Evolutionary conservation across 2,329 filamentous ascomycete species (phyloP).

Genomic region (Phialophora verrucosa): DNA sequence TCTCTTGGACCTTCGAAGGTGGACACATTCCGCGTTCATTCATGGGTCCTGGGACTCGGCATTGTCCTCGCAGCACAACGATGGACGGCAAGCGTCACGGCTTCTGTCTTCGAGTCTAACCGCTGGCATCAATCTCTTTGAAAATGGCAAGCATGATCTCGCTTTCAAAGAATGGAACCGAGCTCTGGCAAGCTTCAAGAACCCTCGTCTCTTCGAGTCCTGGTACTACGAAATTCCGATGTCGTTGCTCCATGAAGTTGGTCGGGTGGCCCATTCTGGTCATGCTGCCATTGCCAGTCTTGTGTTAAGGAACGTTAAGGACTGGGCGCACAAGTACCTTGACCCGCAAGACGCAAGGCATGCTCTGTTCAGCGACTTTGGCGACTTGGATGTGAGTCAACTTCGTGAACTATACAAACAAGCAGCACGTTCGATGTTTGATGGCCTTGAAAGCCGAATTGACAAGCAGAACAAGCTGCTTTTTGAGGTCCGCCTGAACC

Average conservation of each 20-base stretch:
- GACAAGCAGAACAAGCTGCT: constrained; percentile 31
- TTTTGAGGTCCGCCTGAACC: constrained; percentile 33
- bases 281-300: constrained; percentile 22
- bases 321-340: constrained; percentile 28
- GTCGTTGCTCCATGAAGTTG: constrained; percentile 33
- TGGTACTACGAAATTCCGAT: constrained; percentile 37
- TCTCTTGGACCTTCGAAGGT: constrained; percentile 28
- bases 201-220: constrained; percentile 30
- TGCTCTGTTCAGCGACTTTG: constrained; percentile 30
- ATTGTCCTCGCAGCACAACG: constrained; percentile 23
- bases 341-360: constrained; percentile 27
- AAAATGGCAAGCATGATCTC: constrained; percentile 25
- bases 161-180: constrained; percentile 28
- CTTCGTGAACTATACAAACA: constrained; percentile 27
- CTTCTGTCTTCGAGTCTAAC: constrained; percentile 24
- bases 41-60: constrained; percentile 29
- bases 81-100: constrained; percentile 28
- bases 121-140: constrained; percentile 30
- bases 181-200: constrained; percentile 30
- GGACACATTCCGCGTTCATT: constrained; percentile 33
- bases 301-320: constrained; percentile 21
- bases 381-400: constrained; percentile 26
- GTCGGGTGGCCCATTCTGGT: constrained; percentile 29
- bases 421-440: constrained; percentile 28
- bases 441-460: constrained; percentile 30